Percentiles rank a stretch among this genome's conserved stretches.
These are phyloP conservation scores for Davidsoniella virescens DNA, from an alignment of 2,329 filamentous ascomycete species.

Conservation along the genomic window DNA sequence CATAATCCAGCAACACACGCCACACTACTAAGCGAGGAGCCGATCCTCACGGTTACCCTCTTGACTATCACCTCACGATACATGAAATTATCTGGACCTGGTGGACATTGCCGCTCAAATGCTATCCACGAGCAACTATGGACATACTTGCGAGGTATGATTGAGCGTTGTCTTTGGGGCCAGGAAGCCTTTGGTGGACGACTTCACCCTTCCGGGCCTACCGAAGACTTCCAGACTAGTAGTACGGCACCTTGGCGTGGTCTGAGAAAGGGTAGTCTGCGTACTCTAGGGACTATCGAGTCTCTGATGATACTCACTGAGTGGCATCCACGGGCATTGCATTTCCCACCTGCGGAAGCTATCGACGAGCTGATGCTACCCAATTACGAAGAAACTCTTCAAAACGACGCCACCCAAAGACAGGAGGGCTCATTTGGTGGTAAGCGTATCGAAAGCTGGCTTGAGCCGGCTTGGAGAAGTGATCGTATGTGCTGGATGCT, in stretches of 20 bases:
- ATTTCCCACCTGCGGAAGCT: conserved; percentile 74
- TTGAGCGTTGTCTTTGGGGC: conserved; percentile 86
- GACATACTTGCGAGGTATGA: conserved; percentile 88
- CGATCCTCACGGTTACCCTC: conserved; percentile 79
- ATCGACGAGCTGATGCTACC: conserved; percentile 53
- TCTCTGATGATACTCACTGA: conserved; percentile 87
- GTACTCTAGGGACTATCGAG: conserved; percentile 86
- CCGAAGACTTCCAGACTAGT: conserved; percentile 49
- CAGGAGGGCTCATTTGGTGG: conserved; percentile 43
- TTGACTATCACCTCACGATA: conserved; percentile 85
- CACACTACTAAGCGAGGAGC: conserved; percentile 73
- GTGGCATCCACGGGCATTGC: conserved; percentile 88
- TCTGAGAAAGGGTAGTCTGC: conserved; percentile 59
- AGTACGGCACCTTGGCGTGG: conserved; percentile 56
- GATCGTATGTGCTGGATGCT: conserved; percentile 98
- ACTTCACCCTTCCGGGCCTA: conserved; percentile 19
- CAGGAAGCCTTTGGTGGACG: conserved; percentile 71
- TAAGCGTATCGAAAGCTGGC: conserved; percentile 81
- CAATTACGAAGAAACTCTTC: conserved; percentile 33
- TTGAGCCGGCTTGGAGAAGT: conserved; percentile 87
- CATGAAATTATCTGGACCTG: conserved; percentile 61
- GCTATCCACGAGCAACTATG: conserved; percentile 91
- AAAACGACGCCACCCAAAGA: conserved; percentile 21
- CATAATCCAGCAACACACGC: conserved; percentile 64
- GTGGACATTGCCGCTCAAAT: conserved; percentile 67